Evolutionary conservation across 1,284 basidiomycete genomes (phyloP).

Genomic region (Phellopilus nigrolimitatus): DNA sequence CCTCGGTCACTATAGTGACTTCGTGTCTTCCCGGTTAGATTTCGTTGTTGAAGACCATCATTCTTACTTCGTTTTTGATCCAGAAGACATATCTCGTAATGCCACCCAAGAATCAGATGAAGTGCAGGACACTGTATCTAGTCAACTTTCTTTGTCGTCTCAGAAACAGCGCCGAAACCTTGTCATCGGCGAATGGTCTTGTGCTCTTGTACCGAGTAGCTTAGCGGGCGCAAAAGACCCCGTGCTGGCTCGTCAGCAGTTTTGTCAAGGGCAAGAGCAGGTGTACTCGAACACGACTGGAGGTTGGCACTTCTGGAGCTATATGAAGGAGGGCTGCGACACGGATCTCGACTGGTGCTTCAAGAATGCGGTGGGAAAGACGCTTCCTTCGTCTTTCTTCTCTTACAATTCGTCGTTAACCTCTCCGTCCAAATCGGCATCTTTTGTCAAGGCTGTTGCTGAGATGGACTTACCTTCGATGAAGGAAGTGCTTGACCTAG

Average conservation of each 20-base stretch:
- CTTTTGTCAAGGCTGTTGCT: constrained; percentile 11
- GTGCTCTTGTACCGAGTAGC: constrained; percentile 59
- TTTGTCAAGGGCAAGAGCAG: constrained; percentile 60
- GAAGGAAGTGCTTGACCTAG: constrained; percentile 16
- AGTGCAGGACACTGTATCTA: constrained; percentile 38
- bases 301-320: constrained; percentile 76
- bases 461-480: constrained; percentile 20
- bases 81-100: constrained; percentile 40
- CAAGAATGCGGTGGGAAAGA: constrained; percentile 49
- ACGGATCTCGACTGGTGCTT: constrained; percentile 67
- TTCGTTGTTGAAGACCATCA: constrained; percentile 78
- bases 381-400: constrained; percentile 54
- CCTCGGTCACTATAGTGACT: constrained; percentile 51
- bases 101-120: constrained; percentile 48
- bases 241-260: constrained; percentile 43
- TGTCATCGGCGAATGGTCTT: constrained; percentile 70
- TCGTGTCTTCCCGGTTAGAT: constrained; percentile 50
- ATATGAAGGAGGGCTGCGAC: constrained; percentile 56
- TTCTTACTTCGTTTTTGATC: constrained; percentile 66
- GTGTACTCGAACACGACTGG: constrained; percentile 56
- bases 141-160: constrained; percentile 37
- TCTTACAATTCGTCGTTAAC: constrained; percentile 36
- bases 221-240: constrained; percentile 45
- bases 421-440: constrained; percentile 22
- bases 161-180: constrained; percentile 49